Percentiles rank a stretch among this genome's conserved stretches.
Evolutionary conservation across 164 flowering plant species (phyloP).

Genomic region (Vitis rotundifolia): DNA sequence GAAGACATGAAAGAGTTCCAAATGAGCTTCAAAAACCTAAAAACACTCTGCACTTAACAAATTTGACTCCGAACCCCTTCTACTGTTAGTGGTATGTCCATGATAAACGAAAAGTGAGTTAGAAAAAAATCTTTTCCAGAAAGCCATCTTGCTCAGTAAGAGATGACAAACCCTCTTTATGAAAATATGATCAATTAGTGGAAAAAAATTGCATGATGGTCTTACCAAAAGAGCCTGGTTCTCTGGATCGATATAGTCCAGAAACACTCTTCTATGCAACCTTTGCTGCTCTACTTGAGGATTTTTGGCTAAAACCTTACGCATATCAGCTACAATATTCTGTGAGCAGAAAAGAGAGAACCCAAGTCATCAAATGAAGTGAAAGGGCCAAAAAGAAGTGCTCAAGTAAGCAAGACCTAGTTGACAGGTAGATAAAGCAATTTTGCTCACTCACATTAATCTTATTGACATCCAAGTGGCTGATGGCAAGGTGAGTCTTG

Average conservation of each 20-base stretch:
- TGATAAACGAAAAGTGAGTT: not conserved
- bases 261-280: conserved; percentile 89
- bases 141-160: not conserved
- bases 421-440: conserved; percentile 2
- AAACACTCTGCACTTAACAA: not conserved
- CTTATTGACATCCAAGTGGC: conserved; percentile 91
- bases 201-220: not conserved
- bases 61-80: not conserved
- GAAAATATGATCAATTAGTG: not conserved
- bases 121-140: not conserved
- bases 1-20: too few species aligned
- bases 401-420: not conserved
- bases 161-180: not conserved
- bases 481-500: conserved; percentile 88
- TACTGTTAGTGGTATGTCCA: not conserved
- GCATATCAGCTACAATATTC: conserved; percentile 97
- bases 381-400: not conserved
- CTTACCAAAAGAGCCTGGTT: conserved; percentile 89
- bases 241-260: conserved; percentile 75
- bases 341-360: conserved; percentile 27
- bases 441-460: conserved; percentile 63
- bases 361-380: not conserved
- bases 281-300: conserved; percentile 96
- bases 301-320: conserved; percentile 92
- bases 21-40: too few species aligned